Evolutionary conservation across 2,329 filamentous ascomycete genomes (phyloP), one percentile per base, ranked within the genome.

Genomic region (Cytospora chrysosperma): DNA sequence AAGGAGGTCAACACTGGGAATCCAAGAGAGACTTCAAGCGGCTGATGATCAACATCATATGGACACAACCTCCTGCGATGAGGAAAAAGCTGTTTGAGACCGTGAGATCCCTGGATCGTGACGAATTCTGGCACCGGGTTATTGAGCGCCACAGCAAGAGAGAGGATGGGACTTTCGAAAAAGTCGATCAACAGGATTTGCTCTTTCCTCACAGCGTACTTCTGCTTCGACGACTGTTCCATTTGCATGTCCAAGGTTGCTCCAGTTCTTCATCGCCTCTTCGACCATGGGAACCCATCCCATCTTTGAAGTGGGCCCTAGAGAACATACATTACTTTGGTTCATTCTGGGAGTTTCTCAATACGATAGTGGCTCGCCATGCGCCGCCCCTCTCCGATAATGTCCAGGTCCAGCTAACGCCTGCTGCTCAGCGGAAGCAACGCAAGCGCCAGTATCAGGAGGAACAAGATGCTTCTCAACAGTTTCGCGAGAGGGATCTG

Each of bases 401-500:
- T 28, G 68, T 70, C 19, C 65, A 66, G 40, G 71, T 12, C 43
- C 43, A 47, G 43, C n/a, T 70, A 21, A 62, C 66, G n/a, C 63
- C 71, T 47, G 72, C 77, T n/a, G 72, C 78, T 21, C 76, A 78
- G 68, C 82, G 78, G 65, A 80, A 79, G 63, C 76, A 79, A 53
- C 81, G 73, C 12, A 30, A 24, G 17, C 28, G n/a, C 19, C 28
- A 53, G 7, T 19, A 32, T 10, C 7, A 30, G 26, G 26, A 53
- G 7, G 43, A 47, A 24, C 9, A 24, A 19, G 43, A 88, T 70
- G 77, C 79, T 43, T 81, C 83, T 0, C 77, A 82, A 50, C 77
- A 82, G 49, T 77, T 85, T 34, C 83, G 89, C 68, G 78, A 84
- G 56, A 79, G 76, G 60, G 87, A 88, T 57, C 76, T 78, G 59